Percentiles rank a stretch among this genome's conserved stretches.
phyloP scores from a whole-genome alignment of 805 yeast species.

The Sugiyamaella boreocaroliniensis region DNA sequence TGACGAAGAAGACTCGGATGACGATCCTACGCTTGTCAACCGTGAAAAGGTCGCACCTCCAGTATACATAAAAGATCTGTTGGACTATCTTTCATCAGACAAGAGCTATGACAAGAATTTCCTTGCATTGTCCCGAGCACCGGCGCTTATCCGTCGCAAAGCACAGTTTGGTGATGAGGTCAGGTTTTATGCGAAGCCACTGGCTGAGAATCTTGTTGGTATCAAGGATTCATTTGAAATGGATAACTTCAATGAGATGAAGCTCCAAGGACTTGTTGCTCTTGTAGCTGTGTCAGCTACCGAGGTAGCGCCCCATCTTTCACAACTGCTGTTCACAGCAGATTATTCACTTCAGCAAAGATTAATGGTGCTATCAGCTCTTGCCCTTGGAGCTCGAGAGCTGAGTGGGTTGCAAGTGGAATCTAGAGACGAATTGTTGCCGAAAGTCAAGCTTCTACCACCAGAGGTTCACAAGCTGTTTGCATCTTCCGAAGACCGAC shows the following conservation, averaged over 20 bases:
- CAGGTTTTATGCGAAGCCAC: constrained; percentile 46
- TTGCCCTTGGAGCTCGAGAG: constrained; percentile 69
- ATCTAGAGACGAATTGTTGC: constrained; percentile 27
- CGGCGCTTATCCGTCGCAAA: constrained; percentile 62
- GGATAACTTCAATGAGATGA: constrained; percentile 53
- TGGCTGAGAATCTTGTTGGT: constrained; percentile 47
- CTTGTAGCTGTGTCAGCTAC: constrained; percentile 51
- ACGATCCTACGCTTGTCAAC: constrained; percentile 39
- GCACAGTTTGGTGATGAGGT: constrained; percentile 55
- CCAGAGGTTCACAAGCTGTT: constrained; percentile 6
- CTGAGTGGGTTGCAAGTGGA: constrained; percentile 56
- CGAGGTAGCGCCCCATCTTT: constrained; percentile 30
- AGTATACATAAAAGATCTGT: constrained; percentile 65
- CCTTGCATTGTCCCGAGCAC: constrained; percentile 45
- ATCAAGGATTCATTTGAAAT: constrained; percentile 53
- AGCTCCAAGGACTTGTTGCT: constrained; percentile 59
- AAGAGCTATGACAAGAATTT: constrained; percentile 43
- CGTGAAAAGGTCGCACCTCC: constrained; percentile 41
- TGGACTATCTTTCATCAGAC: constrained; percentile 46
- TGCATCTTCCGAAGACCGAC: neutral
- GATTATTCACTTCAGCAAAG: constrained; percentile 81
- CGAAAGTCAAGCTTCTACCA: constrained; percentile 1
- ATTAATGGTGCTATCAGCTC: constrained; percentile 55
- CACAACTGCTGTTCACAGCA: constrained; percentile 50
- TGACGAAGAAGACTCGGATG: constrained; percentile 42